These are phyloP conservation scores for Hypoxylon cercidicola DNA, from an alignment of 495 filamentous ascomycete species.

Conservation along the genomic window DNA sequence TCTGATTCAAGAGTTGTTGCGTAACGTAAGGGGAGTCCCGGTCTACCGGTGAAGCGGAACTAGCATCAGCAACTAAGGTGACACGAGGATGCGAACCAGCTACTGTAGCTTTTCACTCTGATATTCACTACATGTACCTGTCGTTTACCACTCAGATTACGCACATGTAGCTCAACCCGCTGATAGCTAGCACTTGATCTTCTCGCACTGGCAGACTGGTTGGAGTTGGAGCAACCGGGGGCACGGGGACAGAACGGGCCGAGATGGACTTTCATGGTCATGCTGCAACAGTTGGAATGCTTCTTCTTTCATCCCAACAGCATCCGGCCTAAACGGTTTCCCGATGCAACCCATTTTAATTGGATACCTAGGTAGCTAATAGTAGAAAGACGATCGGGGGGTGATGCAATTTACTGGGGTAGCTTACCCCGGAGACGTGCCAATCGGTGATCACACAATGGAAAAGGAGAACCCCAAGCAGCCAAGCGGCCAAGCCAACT, in stretches of 20 bases:
- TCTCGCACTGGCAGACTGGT: too few relatives aligned
- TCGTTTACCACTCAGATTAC: too few relatives aligned
- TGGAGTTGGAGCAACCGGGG: too few relatives aligned
- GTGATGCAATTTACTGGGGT: conserved; percentile 31
- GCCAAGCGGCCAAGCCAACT: conserved; percentile 2
- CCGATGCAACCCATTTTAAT: conserved; percentile 25
- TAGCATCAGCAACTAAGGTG: background rate
- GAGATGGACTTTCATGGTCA: too few relatives aligned
- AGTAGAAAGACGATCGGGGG: background rate
- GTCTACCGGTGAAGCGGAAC: conserved; percentile 28
- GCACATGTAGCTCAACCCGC: too few relatives aligned
- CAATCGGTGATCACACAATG: conserved; percentile 26
- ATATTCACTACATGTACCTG: too few relatives aligned
- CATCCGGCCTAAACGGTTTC: background rate
- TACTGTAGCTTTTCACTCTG: too few relatives aligned
- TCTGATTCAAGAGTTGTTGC: conserved; percentile 12
- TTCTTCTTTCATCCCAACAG: background rate
- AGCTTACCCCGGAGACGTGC: conserved; percentile 33
- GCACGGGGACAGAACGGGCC: too few relatives aligned
- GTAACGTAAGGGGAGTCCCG: conserved; percentile 1
- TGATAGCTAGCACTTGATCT: too few relatives aligned
- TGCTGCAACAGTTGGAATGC: background rate
- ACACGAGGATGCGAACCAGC: background rate
- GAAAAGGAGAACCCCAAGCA: conserved; percentile 9
- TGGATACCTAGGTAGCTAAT: conserved; percentile 17